Evolutionary conservation across 2,329 filamentous ascomycete species (phyloP).

Genomic region (Aureobasidium leucospermi): DNA sequence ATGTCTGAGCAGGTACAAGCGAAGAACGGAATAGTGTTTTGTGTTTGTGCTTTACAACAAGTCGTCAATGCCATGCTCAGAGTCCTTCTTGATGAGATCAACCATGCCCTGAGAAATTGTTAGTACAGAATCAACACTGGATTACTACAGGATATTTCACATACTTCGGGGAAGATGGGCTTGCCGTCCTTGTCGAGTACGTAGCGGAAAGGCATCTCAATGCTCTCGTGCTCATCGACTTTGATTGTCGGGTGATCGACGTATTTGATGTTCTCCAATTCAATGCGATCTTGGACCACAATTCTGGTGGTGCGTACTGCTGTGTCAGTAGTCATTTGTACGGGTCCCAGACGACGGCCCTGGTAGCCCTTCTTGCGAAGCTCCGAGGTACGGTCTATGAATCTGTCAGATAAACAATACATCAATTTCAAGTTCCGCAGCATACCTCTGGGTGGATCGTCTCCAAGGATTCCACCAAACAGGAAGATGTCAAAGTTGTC

Average conservation of each 20-base stretch:
- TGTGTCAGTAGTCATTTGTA: slow-evolving; percentile 98
- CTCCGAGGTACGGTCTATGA: slow-evolving; percentile 84
- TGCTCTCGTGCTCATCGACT: slow-evolving; percentile 86
- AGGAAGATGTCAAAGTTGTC: slow-evolving; percentile 82
- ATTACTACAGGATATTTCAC: slow-evolving; percentile 13
- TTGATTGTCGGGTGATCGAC: slow-evolving; percentile 83
- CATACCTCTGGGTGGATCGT: slow-evolving; percentile 84
- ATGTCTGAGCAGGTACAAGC: not conserved
- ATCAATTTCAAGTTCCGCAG: not conserved
- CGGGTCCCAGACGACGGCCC: slow-evolving; percentile 77
- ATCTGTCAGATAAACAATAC: not conserved
- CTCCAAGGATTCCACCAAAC: slow-evolving; percentile 92
- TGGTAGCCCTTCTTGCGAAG: slow-evolving; percentile 87
- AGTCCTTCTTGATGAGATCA: slow-evolving; percentile 85
- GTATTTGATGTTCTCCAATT: slow-evolving; percentile 69
- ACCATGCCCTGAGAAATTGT: slow-evolving; percentile 68
- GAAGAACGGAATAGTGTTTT: not conserved
- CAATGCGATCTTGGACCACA: slow-evolving; percentile 77
- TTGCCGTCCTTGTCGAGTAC: slow-evolving; percentile 63
- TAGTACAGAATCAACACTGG: not conserved
- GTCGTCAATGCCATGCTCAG: slow-evolving; percentile 84
- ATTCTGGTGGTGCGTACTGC: slow-evolving; percentile 89
- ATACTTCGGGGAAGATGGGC: slow-evolving; percentile 86
- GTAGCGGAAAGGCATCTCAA: slow-evolving; percentile 97
- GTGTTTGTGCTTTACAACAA: slow-evolving; percentile 52